A percentile compares a stretch with the other conserved stretches of the same genome.
Evolutionary conservation across 495 filamentous ascomycete genomes (phyloP).

Genomic region (Daldinia loculata): DNA sequence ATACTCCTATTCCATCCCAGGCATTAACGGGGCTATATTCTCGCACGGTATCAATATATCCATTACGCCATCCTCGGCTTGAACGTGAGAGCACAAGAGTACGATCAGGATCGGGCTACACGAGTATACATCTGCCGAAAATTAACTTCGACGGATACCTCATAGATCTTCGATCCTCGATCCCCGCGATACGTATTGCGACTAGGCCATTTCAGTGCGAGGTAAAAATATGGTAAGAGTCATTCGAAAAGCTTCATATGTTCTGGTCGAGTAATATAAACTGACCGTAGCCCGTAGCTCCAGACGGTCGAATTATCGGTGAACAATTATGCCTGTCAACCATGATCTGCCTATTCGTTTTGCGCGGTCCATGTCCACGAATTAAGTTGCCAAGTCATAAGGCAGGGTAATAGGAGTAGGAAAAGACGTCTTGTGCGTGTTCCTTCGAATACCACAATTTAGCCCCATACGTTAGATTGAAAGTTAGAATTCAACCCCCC

Average conservation of each 20-base stretch:
- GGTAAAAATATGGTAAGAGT: background rate
- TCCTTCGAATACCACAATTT: background rate
- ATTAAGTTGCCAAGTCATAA: background rate
- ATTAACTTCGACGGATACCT: background rate
- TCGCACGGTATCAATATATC: background rate
- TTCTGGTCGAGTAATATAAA: conserved; percentile 10
- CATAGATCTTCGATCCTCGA: conserved; percentile 20
- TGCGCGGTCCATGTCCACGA: background rate
- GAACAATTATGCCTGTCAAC: background rate
- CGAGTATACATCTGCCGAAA: conserved; percentile 15
- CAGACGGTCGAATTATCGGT: background rate
- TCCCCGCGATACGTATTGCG: background rate
- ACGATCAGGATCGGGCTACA: conserved; percentile 5
- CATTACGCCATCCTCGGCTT: background rate
- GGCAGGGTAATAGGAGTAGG: background rate
- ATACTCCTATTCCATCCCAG: background rate
- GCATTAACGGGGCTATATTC: background rate
- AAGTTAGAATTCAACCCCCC: background rate
- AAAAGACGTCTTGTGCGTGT: background rate
- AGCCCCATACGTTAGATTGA: conserved; percentile 1
- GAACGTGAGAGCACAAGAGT: background rate
- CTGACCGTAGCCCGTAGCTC: no score
- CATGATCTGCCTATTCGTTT: background rate
- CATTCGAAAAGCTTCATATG: conserved; percentile 2
- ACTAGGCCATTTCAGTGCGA: background rate